Evolutionary conservation across 192 early-diverging fungal genomes (phyloP), one percentile per base, ranked within the genome.

Genomic region (Obelidium mucronatum): DNA sequence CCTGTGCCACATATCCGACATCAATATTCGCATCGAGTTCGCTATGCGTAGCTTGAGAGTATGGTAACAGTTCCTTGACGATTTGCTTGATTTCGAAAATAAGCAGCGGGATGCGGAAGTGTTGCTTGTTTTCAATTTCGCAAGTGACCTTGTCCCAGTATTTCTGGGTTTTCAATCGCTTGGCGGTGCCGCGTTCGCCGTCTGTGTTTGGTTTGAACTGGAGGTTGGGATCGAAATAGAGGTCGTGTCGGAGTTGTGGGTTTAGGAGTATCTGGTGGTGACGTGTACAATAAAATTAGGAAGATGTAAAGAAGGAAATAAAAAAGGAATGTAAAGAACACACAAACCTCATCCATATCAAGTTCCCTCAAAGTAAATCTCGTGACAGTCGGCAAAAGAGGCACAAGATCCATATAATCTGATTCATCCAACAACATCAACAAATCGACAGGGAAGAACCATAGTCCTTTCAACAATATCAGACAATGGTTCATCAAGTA

Each of bases 341-440:
- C 8, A 13, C 8, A 26, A 24, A 76, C 75, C 65, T 76, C 92
- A 55, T 90, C 81, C 65, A 96, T 83, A 48, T 92, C 89, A 17
- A 97, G 84, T 80, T 97, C 95, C 39, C 93, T 88, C 66, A 97
- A 83, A 0, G 95, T 95, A 64, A 93, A 93, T n/a, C 93, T 84
- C 64, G 92, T 96, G 67, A 96, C 89, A 1, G 94, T 91, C 0
- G 94, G 94, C 31, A 89, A 81, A 67, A 82, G 42, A 68, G 75
- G 52, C 2, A 86, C 53, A 2, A 86, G 62, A 58, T 82, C 79
- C 62, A 83, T 30, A 60, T 84, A 85, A 28, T 74, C 77, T 11
- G 69, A 31, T 53, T 88, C 86, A 30, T 83, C 82, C 44, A 79
- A 34, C 3, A 78, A 74, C 34, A 81, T 73, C 37, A 85, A 61